Base-by-base conservation (phyloP, 1,284 basidiomycete species). In the Marasmius tenuissimus region DNA sequence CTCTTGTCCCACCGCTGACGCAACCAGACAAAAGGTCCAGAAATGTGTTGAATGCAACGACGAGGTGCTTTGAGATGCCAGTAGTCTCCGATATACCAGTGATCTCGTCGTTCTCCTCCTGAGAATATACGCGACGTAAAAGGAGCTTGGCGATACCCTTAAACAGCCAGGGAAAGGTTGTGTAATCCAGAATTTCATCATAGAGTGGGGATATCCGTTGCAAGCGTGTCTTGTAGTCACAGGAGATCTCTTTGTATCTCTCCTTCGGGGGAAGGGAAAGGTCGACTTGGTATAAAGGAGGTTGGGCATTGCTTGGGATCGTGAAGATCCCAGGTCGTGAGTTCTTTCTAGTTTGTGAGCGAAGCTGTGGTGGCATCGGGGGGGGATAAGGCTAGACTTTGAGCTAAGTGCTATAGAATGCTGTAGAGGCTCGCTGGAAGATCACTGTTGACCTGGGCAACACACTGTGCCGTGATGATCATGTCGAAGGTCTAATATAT, bases 1-100 rank as follows among this genome's bases (percentile, higher is more conserved):
- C 70, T 45, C 63, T 66, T 10, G 68, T 70, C 14, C 74, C 75
- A 3, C 75, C 75, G 60, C 75, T 76, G 22, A 71, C 68, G 64
- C 76, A 77, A 1, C 73, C 75, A 33, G 71, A 72, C 58, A 77
- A 72, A 2, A 75, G 48, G 60, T 76, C 75, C 55, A 76, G 61
- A 54, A 77, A 75, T 1, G 76, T 76, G 65, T 76, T 76, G 59
- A 71, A 74, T n/a, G 75, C 76, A 5, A 77, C 70, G 5, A 74
- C 72, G 48, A 60, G 50, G 42, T 45, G 58, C 42, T 53, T 60
- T 53, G 63, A 67, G 14, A 73, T 65, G 4, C 68, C 69, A 14
- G 71, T 70, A 27, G 50, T 67, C 38, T 66, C 58, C 4, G 73
- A 61, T 7, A 77, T 76, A 0, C 74, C 74, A 27, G 62, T 61